Conservation (phyloP, 2,329 filamentous ascomycete species). For the Shiraia bambusicola region DNA sequence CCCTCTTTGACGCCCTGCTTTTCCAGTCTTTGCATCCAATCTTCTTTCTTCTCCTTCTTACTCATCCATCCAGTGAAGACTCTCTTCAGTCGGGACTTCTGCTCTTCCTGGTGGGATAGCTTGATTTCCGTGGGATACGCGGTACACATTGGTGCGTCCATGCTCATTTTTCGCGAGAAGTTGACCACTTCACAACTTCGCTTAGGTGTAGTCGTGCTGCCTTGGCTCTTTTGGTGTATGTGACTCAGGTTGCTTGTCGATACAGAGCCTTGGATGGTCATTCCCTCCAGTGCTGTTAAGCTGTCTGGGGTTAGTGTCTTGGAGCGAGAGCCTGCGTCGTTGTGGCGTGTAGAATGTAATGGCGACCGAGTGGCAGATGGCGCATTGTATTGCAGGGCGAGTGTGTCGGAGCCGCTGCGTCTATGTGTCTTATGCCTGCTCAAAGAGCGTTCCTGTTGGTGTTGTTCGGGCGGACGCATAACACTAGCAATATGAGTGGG, state of each 20-base stretch:
- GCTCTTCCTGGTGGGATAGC: conserved; percentile 25
- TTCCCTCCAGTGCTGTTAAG: conserved; percentile 7
- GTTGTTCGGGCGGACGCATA: conserved; percentile 38
- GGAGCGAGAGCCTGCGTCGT: conserved; percentile 10
- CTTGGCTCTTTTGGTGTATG: conserved; percentile 17
- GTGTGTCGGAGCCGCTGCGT: conserved; percentile 33
- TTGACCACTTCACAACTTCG: conserved; percentile 30
- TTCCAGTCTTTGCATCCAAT: conserved; percentile 48
- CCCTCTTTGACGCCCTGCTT: conserved; percentile 46
- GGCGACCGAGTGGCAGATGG: conserved; percentile 19
- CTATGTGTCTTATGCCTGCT: conserved; percentile 29
- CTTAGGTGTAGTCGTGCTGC: conserved; percentile 16
- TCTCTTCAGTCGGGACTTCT: conserved; percentile 38
- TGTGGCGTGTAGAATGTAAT: conserved; percentile 17
- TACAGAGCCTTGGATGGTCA: conserved; percentile 31
- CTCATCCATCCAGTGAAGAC: conserved; percentile 40
- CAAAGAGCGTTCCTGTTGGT: conserved; percentile 29
- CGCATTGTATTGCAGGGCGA: conserved; percentile 27
- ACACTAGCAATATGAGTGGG: conserved; percentile 38
- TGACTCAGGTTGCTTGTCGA: conserved; percentile 25
- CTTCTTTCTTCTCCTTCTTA: conserved; percentile 42
- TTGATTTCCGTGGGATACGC: conserved; percentile 19
- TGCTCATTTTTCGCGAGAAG: conserved; percentile 38
- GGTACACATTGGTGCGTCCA: conserved; percentile 19
- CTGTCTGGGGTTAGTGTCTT: conserved; percentile 14